phyloP scores from a whole-genome alignment of 164 flowering plant species.

The Chimonanthus salicifolius region DNA sequence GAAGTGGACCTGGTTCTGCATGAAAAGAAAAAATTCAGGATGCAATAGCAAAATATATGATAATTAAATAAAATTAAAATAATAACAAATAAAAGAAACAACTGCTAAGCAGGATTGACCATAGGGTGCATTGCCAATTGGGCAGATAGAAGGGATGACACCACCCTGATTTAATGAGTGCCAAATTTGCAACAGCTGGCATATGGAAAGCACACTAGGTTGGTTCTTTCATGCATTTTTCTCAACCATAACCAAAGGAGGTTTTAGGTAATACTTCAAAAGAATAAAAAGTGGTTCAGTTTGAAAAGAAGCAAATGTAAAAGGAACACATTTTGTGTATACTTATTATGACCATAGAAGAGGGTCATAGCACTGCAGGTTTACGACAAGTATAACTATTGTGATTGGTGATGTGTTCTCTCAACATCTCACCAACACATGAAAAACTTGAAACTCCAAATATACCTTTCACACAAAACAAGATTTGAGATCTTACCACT shows the following conservation, averaged over 20 bases:
- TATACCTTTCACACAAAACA: constrained; percentile 1
- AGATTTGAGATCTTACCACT: constrained; percentile 35
- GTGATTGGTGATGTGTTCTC: too few relatives aligned
- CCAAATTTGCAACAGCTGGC: not conserved
- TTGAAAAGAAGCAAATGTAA: too few relatives aligned
- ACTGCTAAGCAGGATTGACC: not conserved
- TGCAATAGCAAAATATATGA: not conserved
- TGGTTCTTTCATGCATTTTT: not conserved
- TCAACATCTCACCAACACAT: not conserved
- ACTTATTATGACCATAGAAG: too few relatives aligned
- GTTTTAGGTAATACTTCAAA: not conserved
- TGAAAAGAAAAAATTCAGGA: constrained; percentile 3
- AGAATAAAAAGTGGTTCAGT: too few relatives aligned
- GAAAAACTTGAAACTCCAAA: not conserved
- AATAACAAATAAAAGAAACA: constrained; percentile 1
- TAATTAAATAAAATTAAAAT: too few relatives aligned
- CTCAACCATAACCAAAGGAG: not conserved
- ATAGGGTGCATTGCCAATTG: not conserved
- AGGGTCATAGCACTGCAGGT: too few relatives aligned
- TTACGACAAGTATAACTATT: too few relatives aligned
- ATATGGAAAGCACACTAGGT: not conserved
- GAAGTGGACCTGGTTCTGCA: constrained; percentile 68
- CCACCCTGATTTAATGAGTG: not conserved
- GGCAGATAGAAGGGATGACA: not conserved
- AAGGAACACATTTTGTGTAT: too few relatives aligned